Base-by-base conservation (phyloP, 1,284 basidiomycete genomes). In the Ustilago nuda region DNA sequence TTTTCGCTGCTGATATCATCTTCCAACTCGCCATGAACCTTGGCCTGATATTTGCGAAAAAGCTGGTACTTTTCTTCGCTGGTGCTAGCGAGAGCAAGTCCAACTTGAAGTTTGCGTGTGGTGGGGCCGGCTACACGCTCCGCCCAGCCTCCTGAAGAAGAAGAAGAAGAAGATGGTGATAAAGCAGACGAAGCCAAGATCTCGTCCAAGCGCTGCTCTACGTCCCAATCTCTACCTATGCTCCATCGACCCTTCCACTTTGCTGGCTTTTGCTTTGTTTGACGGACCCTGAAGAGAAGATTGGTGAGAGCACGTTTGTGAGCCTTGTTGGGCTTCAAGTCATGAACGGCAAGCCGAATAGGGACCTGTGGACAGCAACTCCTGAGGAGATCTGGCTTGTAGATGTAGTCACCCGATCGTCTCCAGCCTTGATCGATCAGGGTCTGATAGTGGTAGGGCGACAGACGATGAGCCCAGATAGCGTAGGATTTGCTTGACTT, bases 401-500 rank as follows among this genome's bases (percentile, higher is more conserved):
- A 85, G 39, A 84, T 11, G 62, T 81, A 84, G 48, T 66, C 32
- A 5, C 84, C 84, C 1, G 79, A 80, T 0, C 84, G 67, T 53
- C 84, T 68, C 83, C 83, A 85, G 2, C 82, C 83, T 43, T 65
- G 66, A 59, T 84, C 83, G 46, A 82, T 46, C 33, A 84, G 76
- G 8, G 13, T 27, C 55, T 84, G 83, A 53, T 85, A 84, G 35
- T 74, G 61, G 9, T 62, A 63, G 5, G 83, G 78, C 13, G 72
- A 64, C 7, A 85, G 68, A 30, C 68, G 70, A 35, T 79, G 58
- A 1, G 76, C 76, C 81, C 78, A 79, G 32, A 82, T 65, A 46
- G 87, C 88, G 66, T 87, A 88, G n/a, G 85, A 87, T 56, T 72
- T 79, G 45, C 85, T 87, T 0, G 78, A 72, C 23, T 84, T 78